phyloP scores from a whole-genome alignment of 2,329 filamentous ascomycete genomes.

The Alternaria metachromatica region DNA sequence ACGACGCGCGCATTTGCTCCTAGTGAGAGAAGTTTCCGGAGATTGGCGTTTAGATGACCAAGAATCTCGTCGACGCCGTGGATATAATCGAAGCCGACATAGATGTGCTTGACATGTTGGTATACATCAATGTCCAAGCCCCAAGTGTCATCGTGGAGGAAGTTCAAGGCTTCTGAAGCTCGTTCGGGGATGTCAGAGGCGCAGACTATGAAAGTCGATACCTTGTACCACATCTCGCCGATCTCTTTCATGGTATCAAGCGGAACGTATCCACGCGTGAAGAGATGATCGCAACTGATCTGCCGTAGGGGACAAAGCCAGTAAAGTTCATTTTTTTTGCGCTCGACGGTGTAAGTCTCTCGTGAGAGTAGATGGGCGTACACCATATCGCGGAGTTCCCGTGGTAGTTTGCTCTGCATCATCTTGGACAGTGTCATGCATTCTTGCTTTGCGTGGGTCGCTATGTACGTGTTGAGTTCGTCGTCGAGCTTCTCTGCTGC shows the following conservation, averaged over 20 bases:
- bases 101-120: background rate
- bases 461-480: background rate
- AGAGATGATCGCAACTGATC: background rate
- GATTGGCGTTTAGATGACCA: too few species aligned
- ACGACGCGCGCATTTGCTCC: background rate
- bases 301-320: fast-evolving
- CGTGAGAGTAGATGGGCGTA: background rate
- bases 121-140: background rate
- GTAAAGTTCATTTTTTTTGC: too few species aligned
- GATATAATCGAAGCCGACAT: background rate
- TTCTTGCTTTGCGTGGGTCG: background rate
- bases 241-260: background rate
- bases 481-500: background rate
- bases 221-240: background rate
- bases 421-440: background rate
- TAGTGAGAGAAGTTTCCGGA: background rate
- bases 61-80: too few species aligned
- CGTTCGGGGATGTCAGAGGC: background rate
- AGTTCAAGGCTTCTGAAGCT: background rate
- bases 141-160: fast-evolving
- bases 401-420: background rate
- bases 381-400: background rate
- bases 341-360: background rate
- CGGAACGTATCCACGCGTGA: fast-evolving
- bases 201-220: background rate